phyloP scores from a whole-genome alignment of 169 alveolate genomes.

The Gregarina niphandrodes region DNA sequence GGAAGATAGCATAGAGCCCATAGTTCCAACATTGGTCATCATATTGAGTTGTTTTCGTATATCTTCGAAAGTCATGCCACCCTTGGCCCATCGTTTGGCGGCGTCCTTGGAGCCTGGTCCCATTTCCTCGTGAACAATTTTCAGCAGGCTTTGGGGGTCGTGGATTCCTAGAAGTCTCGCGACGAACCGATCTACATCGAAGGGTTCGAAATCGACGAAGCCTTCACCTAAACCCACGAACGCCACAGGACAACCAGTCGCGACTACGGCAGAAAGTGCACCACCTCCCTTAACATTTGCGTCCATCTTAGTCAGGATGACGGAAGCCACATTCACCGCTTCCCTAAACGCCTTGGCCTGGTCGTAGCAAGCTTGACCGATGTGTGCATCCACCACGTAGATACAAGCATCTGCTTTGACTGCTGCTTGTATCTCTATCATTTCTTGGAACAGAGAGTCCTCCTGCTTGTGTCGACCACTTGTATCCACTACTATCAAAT shows the following conservation, averaged over 20 bases:
- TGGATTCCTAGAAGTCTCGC: slow-evolving; percentile 62
- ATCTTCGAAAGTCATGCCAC: too few species aligned
- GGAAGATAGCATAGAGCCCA: too few species aligned
- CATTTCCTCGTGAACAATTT: too few species aligned
- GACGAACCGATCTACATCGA: slow-evolving; percentile 85
- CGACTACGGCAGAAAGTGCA: slow-evolving; percentile 92
- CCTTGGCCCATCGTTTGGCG: too few species aligned
- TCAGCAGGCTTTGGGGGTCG: background rate
- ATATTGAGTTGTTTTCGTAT: too few species aligned
- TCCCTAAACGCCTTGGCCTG: slow-evolving; percentile 91
- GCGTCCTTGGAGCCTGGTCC: too few species aligned
- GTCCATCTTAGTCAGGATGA: slow-evolving; percentile 94
- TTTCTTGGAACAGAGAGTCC: slow-evolving; percentile 88
- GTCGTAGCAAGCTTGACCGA: slow-evolving; percentile 97
- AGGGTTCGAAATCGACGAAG: slow-evolving; percentile 88
- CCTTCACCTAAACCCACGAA: slow-evolving; percentile 97
- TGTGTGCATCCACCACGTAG: slow-evolving; percentile 90
- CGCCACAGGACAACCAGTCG: slow-evolving; percentile 71
- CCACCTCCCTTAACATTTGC: slow-evolving; percentile 99
- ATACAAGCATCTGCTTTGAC: slow-evolving; percentile 82
- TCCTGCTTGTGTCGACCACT: slow-evolving; percentile 99
- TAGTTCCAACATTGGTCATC: too few species aligned
- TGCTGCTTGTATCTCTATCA: slow-evolving; percentile 82
- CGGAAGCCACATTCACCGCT: slow-evolving; percentile 77
- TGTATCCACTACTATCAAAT: slow-evolving; percentile 91